Evolutionary conservation across 2,329 filamentous ascomycete genomes (phyloP).

Genomic region (Esteya vermicola): DNA sequence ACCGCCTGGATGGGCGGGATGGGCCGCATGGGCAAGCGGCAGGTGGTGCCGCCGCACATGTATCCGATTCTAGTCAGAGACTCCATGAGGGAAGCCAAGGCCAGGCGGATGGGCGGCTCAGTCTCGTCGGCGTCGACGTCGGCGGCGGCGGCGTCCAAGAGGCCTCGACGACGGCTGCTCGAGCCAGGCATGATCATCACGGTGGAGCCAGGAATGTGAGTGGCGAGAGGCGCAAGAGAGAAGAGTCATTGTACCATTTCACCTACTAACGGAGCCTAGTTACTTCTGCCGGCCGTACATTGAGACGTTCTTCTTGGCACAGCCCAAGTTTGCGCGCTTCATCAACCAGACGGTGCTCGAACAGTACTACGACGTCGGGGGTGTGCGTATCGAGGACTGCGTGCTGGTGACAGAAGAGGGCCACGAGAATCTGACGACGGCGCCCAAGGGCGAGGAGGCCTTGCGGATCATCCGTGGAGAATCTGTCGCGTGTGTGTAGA

Average conservation of each 20-base stretch:
- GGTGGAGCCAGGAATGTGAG: conserved; percentile 59
- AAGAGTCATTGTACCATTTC: not conserved
- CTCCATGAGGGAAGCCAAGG: conserved; percentile 2
- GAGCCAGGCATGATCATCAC: conserved; percentile 57
- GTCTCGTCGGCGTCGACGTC: not conserved
- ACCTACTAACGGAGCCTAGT: too few relatives aligned
- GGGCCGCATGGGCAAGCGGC: conserved; percentile 22
- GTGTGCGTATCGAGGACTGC: conserved; percentile 87
- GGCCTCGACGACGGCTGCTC: conserved; percentile 20
- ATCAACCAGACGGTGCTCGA: conserved; percentile 53
- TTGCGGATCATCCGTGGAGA: conserved; percentile 37
- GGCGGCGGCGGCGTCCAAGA: not conserved
- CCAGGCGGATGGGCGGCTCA: conserved; percentile 2
- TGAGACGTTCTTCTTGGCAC: conserved; percentile 50
- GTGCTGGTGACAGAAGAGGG: conserved; percentile 66
- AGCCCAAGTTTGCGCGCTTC: conserved; percentile 42
- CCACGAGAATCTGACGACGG: conserved; percentile 69
- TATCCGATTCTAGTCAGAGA: conserved; percentile 17
- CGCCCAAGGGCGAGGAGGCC: conserved; percentile 62
- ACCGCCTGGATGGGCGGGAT: not conserved
- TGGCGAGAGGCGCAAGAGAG: too few relatives aligned
- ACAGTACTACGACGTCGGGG: conserved; percentile 64
- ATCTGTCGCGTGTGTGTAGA: not conserved
- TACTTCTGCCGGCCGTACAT: conserved; percentile 67
- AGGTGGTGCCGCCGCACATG: conserved; percentile 23